Percentiles rank a stretch among this genome's conserved stretches.
These are phyloP conservation scores for Thozetella sp. DNA, from an alignment of 495 filamentous ascomycete genomes.

Conservation along the genomic window DNA sequence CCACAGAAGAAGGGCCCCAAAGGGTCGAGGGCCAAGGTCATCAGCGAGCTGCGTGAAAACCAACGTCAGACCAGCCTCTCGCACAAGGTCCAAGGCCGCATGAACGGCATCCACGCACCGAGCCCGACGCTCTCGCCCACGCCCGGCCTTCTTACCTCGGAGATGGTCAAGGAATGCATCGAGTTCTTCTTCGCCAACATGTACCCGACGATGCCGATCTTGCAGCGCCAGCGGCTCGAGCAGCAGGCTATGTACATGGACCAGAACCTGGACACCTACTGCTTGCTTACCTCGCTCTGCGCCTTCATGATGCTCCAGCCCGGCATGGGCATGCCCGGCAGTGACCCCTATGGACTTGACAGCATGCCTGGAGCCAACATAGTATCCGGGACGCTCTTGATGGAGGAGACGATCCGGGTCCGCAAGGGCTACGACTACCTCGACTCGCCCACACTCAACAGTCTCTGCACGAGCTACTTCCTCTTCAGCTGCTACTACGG, in stretches of 20 bases:
- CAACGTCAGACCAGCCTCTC: conserved; percentile 61
- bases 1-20: conserved; percentile 88
- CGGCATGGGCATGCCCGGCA: conserved; percentile 62
- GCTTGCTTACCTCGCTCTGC: conserved; percentile 75
- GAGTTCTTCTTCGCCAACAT: conserved; percentile 85
- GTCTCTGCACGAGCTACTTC: conserved; percentile 78
- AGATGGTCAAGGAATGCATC: conserved; percentile 69
- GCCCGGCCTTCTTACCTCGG: conserved; percentile 58
- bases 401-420: conserved; percentile 76
- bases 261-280: conserved; percentile 73
- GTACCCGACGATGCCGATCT: conserved; percentile 82
- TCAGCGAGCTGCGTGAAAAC: conserved; percentile 72
- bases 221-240: conserved; percentile 68
- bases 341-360: conserved; percentile 53
- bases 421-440: conserved; percentile 75
- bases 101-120: conserved; percentile 42
- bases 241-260: conserved; percentile 65
- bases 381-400: conserved; percentile 60
- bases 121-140: conserved; percentile 47
- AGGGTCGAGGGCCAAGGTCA: conserved; percentile 79
- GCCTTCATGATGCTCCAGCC: conserved; percentile 87
- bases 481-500: conserved; percentile 76
- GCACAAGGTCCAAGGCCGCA: conserved; percentile 46
- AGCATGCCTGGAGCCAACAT: conserved; percentile 55
- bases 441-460: conserved; percentile 68